These are phyloP conservation scores for Hypoxylon perforatum DNA, from an alignment of 495 filamentous ascomycete species.

Conservation along the genomic window DNA sequence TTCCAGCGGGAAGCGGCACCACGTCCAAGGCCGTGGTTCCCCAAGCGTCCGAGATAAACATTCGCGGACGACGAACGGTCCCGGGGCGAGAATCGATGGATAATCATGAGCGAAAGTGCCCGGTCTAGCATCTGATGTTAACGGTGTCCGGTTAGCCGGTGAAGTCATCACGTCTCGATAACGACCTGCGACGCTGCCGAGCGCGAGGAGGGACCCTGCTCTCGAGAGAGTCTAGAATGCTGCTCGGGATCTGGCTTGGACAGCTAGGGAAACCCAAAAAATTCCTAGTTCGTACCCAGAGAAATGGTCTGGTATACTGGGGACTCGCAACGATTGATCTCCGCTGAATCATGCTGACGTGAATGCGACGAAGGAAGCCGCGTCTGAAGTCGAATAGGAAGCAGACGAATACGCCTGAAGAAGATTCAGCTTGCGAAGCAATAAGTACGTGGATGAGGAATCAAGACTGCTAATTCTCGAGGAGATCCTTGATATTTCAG, in stretches of 20 bases:
- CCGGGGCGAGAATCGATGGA: constrained; percentile 8
- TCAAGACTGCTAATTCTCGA: background rate
- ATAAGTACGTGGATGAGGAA: background rate
- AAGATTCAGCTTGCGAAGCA: constrained; percentile 1
- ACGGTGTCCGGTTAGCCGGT: constrained; percentile 8
- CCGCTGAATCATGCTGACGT: constrained; percentile 3
- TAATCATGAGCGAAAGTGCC: constrained; percentile 23
- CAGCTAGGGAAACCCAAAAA: background rate
- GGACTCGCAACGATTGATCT: background rate
- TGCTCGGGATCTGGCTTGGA: background rate
- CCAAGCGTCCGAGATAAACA: background rate
- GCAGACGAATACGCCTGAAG: background rate
- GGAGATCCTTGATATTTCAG: constrained; percentile 1
- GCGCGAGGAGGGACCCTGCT: constrained; percentile 12
- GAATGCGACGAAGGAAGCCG: constrained; percentile 3
- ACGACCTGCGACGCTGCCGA: background rate
- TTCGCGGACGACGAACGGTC: background rate
- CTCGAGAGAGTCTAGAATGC: constrained; percentile 9
- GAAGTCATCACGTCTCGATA: constrained; percentile 18
- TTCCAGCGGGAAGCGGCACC: constrained; percentile 16
- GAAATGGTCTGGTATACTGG: constrained; percentile 18
- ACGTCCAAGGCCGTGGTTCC: constrained; percentile 23
- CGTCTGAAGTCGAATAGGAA: background rate
- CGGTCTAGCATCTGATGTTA: constrained; percentile 21
- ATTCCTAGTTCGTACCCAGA: constrained; percentile 6